Evolutionary conservation across 305 asterid species (phyloP).

Genomic region (Nicotiana rustica): DNA sequence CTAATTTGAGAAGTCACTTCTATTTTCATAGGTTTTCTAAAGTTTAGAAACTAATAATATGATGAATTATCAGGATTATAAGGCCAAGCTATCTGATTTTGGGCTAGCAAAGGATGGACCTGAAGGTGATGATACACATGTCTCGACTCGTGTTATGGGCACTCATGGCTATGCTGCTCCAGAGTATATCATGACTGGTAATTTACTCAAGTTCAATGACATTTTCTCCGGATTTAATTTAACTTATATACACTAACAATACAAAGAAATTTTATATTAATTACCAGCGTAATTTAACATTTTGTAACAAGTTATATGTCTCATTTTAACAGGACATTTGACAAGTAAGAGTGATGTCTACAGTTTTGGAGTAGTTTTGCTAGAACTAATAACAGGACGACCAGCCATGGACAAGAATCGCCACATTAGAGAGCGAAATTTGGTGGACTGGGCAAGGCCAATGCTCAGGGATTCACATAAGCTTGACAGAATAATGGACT

Average conservation of each 20-base stretch:
- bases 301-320: too few relatives aligned
- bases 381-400: constrained; percentile 45
- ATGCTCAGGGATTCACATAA: constrained; percentile 39
- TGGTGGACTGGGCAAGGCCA: constrained; percentile 46
- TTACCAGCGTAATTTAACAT: too few relatives aligned
- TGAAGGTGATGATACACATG: constrained; percentile 40
- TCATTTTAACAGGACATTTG: constrained; percentile 40
- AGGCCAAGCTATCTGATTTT: constrained; percentile 43
- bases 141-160: constrained; percentile 43
- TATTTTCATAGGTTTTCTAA: background rate
- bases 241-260: too few relatives aligned
- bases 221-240: too few relatives aligned
- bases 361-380: constrained; percentile 44
- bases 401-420: constrained; percentile 39
- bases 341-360: constrained; percentile 46
- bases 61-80: constrained; percentile 40
- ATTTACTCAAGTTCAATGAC: too few relatives aligned
- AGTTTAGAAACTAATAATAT: constrained; percentile 4
- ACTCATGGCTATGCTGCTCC: constrained; percentile 49
- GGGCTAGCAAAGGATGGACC: constrained; percentile 48
- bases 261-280: too few relatives aligned
- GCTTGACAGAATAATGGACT: constrained; percentile 43
- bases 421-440: constrained; percentile 27
- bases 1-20: background rate
- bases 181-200: constrained; percentile 47